Conservation (phyloP, 2,329 filamentous ascomycete species). For the Byssothecium circinans region DNA sequence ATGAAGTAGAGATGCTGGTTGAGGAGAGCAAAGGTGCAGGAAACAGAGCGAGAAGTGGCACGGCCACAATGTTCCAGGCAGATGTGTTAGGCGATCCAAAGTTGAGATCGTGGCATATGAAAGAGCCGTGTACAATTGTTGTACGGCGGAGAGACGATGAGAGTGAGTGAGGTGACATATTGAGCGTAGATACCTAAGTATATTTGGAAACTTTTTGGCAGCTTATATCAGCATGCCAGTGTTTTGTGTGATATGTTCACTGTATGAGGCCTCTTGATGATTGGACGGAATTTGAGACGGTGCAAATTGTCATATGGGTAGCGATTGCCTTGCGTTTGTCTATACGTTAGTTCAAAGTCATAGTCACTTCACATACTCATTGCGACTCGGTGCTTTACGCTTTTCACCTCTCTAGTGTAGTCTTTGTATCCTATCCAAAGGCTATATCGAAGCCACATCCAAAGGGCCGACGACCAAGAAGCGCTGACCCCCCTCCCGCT, state of each 20-base stretch:
- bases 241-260: no score
- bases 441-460: background rate
- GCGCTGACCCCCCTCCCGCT: background rate
- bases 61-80: constrained; percentile 28
- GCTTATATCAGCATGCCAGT: no score
- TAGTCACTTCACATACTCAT: no score
- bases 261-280: no score
- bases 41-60: constrained; percentile 25
- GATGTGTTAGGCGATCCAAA: constrained; percentile 39
- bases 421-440: no score
- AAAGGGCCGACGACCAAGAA: background rate
- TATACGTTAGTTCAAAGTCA: no score
- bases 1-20: constrained; percentile 67
- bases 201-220: background rate
- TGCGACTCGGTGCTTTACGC: no score
- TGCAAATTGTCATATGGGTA: no score
- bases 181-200: background rate
- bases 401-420: no score
- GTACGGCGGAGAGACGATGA: constrained; percentile 25
- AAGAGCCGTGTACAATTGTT: constrained; percentile 49
- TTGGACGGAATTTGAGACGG: no score
- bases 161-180: background rate
- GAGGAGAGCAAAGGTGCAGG: constrained; percentile 18
- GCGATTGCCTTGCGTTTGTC: no score
- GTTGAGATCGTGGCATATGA: constrained; percentile 49